Percentiles rank a stretch among this genome's conserved stretches.
phyloP scores from a whole-genome alignment of 2,329 filamentous ascomycete species.

The Paecilomyces sp. region DNA sequence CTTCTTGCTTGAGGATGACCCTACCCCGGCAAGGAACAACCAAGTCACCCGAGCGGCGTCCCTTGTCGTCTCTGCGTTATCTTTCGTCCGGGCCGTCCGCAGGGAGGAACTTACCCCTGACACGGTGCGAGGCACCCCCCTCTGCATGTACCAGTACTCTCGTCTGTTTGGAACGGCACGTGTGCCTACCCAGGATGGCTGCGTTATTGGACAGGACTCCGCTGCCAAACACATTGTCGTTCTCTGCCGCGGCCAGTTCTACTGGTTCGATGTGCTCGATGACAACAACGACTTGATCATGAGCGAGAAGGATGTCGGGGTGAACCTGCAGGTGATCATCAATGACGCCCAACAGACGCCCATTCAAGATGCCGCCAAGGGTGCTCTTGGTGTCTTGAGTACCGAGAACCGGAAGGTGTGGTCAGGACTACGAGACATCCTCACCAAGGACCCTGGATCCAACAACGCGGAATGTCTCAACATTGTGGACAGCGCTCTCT shows the following conservation, averaged over 20 bases:
- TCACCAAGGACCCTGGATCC: slow-evolving; percentile 77
- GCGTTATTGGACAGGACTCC: slow-evolving; percentile 90
- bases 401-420: slow-evolving; percentile 96
- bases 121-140: slow-evolving; percentile 69
- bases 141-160: slow-evolving; percentile 98
- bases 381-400: slow-evolving; percentile 84
- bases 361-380: slow-evolving; percentile 91
- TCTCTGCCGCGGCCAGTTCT: slow-evolving; percentile 90
- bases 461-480: slow-evolving; percentile 96
- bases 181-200: slow-evolving; percentile 89
- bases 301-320: slow-evolving; percentile 85
- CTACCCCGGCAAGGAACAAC: slow-evolving; percentile 90
- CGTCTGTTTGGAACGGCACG: slow-evolving; percentile 89
- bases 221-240: slow-evolving; percentile 91
- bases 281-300: slow-evolving; percentile 93
- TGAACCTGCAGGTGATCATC: slow-evolving; percentile 87
- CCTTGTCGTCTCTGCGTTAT: slow-evolving; percentile 78
- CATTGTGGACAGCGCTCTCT: slow-evolving; percentile 90
- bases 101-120: slow-evolving; percentile 91
- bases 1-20: slow-evolving; percentile 94
- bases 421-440: slow-evolving; percentile 81
- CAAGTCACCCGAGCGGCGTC: slow-evolving; percentile 93
- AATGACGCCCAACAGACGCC: slow-evolving; percentile 85
- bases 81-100: slow-evolving; percentile 86
- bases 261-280: slow-evolving; percentile 97